Base-by-base conservation (phyloP, 371 early-diverging fungal species). In the Mucor velutinosus region DNA sequence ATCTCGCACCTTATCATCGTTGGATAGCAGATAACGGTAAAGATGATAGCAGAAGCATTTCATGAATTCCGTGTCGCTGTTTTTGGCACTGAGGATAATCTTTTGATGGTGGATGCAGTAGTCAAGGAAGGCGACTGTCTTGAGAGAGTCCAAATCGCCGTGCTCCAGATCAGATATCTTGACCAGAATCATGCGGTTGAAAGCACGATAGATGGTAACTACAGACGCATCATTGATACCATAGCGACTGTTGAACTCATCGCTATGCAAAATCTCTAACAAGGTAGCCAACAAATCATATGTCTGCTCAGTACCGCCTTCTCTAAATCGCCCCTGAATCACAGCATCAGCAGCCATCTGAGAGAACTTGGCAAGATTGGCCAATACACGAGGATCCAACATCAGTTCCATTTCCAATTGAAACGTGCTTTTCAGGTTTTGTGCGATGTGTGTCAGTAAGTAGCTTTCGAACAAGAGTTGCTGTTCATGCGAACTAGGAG, bases 71-170 rank as follows among this genome's bases (percentile, higher is more conserved):
- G 78, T 67, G 66, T 93, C 92, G 0, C 72, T 84, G 25, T 90
- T 90, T 25, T 76, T 75, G 7, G 71, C 15, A 64, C 83, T 85
- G 7, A 92, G 67, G 5, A 91, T 83, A 51, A 90, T 79, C 68
- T 88, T 88, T 73, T 93, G 91, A 71, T 90, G 83, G 59, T 88
- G 86, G 21, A 92, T 83, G 49, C 88, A 85, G 66, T 87, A 87
- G 53, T 85, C 81, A 14, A 93, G 64, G 19, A 92, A 83, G 2
- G 84, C 84, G n/a, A 63, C 58, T 21, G 76, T 74, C 30, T 82
- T 77, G 5, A 77, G 62, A 0, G 73, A 32, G 1, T 76, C 66
- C 33, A 74, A 63, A 19, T 73, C 74, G 10, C 61, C 78, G 32
- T 80, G 67, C 45, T 84, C 79, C n/a, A 81, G 60, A 65, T 80